Evolutionary conservation across 169 alveolate species (phyloP), one percentile per base, ranked within the genome.

Genomic region (Babesia ovata): DNA sequence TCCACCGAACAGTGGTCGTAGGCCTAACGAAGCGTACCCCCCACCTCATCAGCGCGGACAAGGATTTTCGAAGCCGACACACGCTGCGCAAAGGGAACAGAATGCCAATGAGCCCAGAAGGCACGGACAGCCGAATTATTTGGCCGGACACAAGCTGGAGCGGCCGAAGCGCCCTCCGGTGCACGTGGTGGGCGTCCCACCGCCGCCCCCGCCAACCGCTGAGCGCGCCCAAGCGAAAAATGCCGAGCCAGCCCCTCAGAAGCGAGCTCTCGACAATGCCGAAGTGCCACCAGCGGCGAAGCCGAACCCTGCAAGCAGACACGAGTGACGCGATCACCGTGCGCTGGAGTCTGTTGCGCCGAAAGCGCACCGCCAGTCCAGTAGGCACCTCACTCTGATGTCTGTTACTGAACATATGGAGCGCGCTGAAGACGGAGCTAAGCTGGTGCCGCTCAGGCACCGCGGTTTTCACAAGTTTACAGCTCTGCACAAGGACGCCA

Each of bases 61-160:
- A 33, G 39, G 39, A 33, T 33, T 33, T 6, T 33, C 39, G 6
- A 33, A 6, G 6, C 6, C 39, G 39, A 6, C 39, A 33, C 39
- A 33, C 39, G 6, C 10, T 6, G 2, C 39, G 6, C 39, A 33
- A 6, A 33, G 39, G 39, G 39, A 33, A 6, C 39, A 33, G 39
- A 33, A 33, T 33, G 39, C 39, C 10, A 6, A 6, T 6, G 39
- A 2, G 39, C 39, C 39, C 39, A 33, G 39, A 33, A 33, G 6
- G 39, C 39, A 33, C 39, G 39, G 39, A 4, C 39, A 24, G 60
- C 58, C 76, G 7, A 42, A 53, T 24, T 67, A 67, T 53, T n/a
- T 52, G 53, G 76, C 59, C 16, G 76, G 76, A 53, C 76, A 36
- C 57, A 67, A 67, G 44, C 65, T 67, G 65, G 76, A 67, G 26